Evolutionary conservation across 2,329 filamentous ascomycete genomes (phyloP).

Genomic region (Verticillium nubilum): DNA sequence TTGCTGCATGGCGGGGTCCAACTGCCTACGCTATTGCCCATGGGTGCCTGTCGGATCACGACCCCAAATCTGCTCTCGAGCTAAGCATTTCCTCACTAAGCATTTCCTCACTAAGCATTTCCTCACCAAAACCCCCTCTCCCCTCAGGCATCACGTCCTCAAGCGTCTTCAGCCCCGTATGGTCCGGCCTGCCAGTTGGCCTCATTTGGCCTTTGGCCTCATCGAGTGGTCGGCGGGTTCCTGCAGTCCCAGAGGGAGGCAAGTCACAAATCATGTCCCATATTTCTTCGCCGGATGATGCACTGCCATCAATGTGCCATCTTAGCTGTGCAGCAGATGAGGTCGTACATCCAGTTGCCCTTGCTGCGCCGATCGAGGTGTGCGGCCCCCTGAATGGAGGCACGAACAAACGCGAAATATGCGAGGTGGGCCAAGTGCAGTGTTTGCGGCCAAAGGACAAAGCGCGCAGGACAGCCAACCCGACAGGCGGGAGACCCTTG

Average conservation of each 20-base stretch:
- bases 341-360: too few relatives aligned
- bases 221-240: background rate
- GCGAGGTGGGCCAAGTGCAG: background rate
- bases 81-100: too few relatives aligned
- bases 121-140: too few relatives aligned
- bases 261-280: background rate
- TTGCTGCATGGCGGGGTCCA: background rate
- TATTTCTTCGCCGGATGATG: background rate
- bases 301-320: background rate
- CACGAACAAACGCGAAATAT: too few relatives aligned
- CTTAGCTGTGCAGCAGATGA: too few relatives aligned
- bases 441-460: background rate
- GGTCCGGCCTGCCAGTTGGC: background rate
- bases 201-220: background rate
- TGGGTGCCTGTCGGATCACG: too few relatives aligned
- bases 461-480: background rate
- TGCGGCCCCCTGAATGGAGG: too few relatives aligned
- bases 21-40: background rate
- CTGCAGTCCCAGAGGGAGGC: background rate
- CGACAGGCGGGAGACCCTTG: background rate
- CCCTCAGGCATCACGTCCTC: too few relatives aligned
- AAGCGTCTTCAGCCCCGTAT: background rate
- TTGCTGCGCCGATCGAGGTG: too few relatives aligned
- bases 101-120: too few relatives aligned
- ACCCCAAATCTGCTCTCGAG: too few relatives aligned